Base-by-base conservation (phyloP, 768 basidiomycete genomes). In the Boletellus ananas region DNA sequence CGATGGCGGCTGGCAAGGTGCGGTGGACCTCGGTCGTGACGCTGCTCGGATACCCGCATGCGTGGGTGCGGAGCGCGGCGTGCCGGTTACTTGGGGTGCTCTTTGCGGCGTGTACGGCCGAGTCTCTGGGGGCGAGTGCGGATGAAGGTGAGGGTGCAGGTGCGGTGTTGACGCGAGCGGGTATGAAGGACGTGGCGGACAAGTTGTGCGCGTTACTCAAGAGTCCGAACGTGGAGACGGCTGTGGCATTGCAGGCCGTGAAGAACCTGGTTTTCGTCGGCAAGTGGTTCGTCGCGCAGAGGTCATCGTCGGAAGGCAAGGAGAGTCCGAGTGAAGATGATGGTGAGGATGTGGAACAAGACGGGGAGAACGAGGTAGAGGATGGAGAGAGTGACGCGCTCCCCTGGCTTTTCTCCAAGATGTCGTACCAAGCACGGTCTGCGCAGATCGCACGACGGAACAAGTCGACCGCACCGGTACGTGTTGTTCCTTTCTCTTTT, bases 181-280 rank as follows among this genome's bases (percentile, higher is more conserved):
- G 77, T 6, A 81, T 95, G 73, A 77, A 79, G 51, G 83, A 86
- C 29, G 73, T 86, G 9, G 87, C 93, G 0, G 76, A 78, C 53
- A 93, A 87, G 64, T 68, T 86, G 27, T 86, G 81, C 39, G 65
- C 82, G 17, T 84, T 97, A 63, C 77, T 99, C 52, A 87, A 86
- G 70, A 92, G 93, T 60, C 78, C 84, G 14, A 79, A 90, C 52
- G 69, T 92, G 39, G 87, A 90, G 56, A 83, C 84, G 20, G 61
- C 76, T 0, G 74, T 90, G n/a, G 76, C 84, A 51, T 63, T 92
- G 56, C 92, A 97, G 70, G 71, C 91, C 10, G 91, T 95, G 58
- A 97, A 96, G 73, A 92, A 97, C 59, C 67, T 98, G 21, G 92
- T 94, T 60, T 94, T 87, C 62, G 72, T 95, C n/a, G 91, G 90